Conservation (phyloP, 2,329 filamentous ascomycete genomes). For the Gaeumannomyces sp. region DNA sequence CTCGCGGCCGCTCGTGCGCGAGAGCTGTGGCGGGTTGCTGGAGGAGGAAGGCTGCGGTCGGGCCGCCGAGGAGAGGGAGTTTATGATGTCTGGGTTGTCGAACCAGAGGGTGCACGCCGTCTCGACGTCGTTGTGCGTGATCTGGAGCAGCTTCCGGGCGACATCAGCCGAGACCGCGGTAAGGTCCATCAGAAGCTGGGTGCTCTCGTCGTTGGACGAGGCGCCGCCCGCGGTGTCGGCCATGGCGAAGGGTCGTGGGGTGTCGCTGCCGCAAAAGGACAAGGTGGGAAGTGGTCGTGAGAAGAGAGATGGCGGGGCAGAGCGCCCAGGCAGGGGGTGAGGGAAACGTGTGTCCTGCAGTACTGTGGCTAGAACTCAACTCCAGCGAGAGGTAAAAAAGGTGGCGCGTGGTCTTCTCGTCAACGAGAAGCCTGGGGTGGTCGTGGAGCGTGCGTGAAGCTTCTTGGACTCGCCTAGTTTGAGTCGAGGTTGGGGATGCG, state of each 20-base stretch:
- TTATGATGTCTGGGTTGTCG: constrained; percentile 71
- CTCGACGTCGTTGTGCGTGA: constrained; percentile 78
- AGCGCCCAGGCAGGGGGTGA: not conserved
- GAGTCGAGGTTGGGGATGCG: not conserved
- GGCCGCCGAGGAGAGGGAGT: constrained; percentile 25
- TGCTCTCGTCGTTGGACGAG: constrained; percentile 27
- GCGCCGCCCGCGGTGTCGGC: constrained; percentile 59
- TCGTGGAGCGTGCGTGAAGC: not conserved
- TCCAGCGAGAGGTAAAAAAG: not conserved
- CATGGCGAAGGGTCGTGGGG: constrained; percentile 40
- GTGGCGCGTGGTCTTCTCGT: not conserved
- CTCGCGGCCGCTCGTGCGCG: constrained; percentile 34
- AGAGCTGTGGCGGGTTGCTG: constrained; percentile 9
- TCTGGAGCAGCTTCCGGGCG: constrained; percentile 74
- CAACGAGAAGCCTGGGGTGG: not conserved
- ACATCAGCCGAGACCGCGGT: constrained; percentile 69
- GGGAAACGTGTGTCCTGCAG: not conserved
- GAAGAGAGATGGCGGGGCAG: not conserved
- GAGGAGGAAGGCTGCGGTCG: constrained; percentile 10
- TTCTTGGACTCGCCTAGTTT: not conserved
- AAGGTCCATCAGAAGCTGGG: constrained; percentile 62
- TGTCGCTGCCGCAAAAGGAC: not conserved
- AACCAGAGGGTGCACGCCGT: constrained; percentile 88
- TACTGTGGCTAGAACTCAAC: not conserved
- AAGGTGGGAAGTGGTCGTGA: not conserved